Percentiles rank a stretch among this genome's conserved stretches.
phyloP scores from a whole-genome alignment of 306 rosid genomes.

The Malus fusca region DNA sequence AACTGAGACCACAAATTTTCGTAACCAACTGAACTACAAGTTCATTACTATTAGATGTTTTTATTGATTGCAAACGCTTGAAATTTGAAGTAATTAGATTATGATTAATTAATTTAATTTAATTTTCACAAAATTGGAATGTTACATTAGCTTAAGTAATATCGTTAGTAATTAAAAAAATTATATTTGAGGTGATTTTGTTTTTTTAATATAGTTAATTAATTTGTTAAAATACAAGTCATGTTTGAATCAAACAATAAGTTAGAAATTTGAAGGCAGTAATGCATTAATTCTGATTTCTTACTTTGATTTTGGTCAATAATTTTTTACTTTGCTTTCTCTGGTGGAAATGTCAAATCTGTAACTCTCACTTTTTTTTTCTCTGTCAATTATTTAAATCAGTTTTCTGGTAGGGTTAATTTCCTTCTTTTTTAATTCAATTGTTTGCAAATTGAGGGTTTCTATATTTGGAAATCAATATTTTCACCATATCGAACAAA shows the following conservation, averaged over 20 bases:
- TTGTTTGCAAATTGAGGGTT: neutral
- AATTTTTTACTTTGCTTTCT: neutral
- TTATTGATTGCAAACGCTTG: too few relatives aligned
- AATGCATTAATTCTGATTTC: neutral
- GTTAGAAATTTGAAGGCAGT: neutral
- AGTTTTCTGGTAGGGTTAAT: neutral
- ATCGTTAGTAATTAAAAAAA: too few relatives aligned
- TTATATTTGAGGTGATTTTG: neutral
- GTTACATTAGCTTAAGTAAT: too few relatives aligned
- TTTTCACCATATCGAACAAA: neutral
- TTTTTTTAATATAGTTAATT: neutral
- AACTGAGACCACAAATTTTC: too few relatives aligned
- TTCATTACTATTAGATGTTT: too few relatives aligned
- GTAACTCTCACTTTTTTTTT: neutral
- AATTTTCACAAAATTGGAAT: too few relatives aligned
- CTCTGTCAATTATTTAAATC: neutral
- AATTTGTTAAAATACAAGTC: neutral
- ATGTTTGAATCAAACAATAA: neutral
- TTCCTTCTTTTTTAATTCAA: neutral
- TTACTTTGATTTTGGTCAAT: neutral
- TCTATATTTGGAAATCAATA: neutral
- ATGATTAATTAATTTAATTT: too few relatives aligned
- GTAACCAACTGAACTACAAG: too few relatives aligned
- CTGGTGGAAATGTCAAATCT: neutral
- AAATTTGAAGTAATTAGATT: too few relatives aligned